Evolutionary conservation across 176 grass and related monocot species (phyloP).

Genomic region (Oryza officinalis): DNA sequence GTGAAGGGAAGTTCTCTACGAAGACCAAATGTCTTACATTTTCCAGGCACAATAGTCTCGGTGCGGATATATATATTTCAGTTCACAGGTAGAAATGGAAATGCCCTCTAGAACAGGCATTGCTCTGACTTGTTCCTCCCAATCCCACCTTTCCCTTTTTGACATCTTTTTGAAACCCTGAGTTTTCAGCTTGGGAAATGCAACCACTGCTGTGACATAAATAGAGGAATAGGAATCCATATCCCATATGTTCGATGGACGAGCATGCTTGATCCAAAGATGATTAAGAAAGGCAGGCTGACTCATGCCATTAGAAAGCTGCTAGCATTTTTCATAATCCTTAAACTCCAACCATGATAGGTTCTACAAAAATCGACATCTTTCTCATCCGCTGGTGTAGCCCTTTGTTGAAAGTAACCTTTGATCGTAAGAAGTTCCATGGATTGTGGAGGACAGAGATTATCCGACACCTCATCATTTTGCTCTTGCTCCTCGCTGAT

Average conservation of each 20-base stretch:
- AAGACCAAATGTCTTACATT: neutral
- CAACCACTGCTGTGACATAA: neutral
- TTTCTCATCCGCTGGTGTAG: too few relatives aligned
- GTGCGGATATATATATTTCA: slow-evolving; percentile 12
- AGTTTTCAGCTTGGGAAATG: neutral
- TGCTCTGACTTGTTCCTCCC: neutral
- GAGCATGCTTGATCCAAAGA: neutral
- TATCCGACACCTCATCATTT: neutral
- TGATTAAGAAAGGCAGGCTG: neutral
- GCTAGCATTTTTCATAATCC: too few relatives aligned
- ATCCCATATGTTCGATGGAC: neutral
- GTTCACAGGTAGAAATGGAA: neutral
- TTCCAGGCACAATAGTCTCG: neutral
- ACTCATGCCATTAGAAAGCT: too few relatives aligned
- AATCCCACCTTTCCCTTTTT: slow-evolving; percentile 28
- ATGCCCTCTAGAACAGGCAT: neutral
- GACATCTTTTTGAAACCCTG: neutral
- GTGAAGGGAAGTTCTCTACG: slow-evolving; percentile 9
- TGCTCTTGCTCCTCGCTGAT: slow-evolving; percentile 10
- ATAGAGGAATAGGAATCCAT: neutral
- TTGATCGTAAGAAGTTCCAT: neutral
- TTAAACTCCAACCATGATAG: too few relatives aligned
- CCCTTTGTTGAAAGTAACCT: neutral
- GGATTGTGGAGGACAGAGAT: slow-evolving; percentile 28
- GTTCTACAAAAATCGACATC: too few relatives aligned